These are phyloP conservation scores for Aspergillus pseudoterreus DNA, from an alignment of 2,329 filamentous ascomycete species.

Conservation along the genomic window DNA sequence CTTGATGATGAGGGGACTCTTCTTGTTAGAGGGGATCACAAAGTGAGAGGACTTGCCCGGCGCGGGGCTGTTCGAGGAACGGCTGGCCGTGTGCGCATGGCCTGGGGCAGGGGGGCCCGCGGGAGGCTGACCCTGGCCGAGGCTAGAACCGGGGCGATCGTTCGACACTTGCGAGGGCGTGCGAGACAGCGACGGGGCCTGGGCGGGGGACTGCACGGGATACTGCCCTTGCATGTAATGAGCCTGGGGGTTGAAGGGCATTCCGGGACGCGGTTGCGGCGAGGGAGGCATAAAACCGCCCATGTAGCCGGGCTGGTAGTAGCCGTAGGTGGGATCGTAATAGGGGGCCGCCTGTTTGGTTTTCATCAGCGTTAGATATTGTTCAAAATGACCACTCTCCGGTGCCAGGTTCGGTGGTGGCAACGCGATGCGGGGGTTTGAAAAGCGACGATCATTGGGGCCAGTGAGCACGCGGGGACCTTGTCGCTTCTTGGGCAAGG, in stretches of 20 bases:
- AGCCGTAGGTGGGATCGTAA: conserved; percentile 47
- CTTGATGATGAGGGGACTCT: conserved; percentile 77
- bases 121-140: conserved; percentile 54
- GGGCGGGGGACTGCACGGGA: conserved; percentile 46
- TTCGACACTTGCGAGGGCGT: conserved; percentile 74
- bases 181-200: conserved; percentile 72
- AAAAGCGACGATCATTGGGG: conserved; percentile 16
- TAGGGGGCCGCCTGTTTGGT: conserved; percentile 52
- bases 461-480: conserved; percentile 22
- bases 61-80: conserved; percentile 53
- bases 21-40: conserved; percentile 62
- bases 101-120: conserved; percentile 49
- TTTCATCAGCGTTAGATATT: conserved; percentile 63
- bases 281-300: conserved; percentile 43
- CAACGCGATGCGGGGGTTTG: conserved; percentile 16
- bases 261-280: conserved; percentile 46
- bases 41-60: conserved; percentile 59
- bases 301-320: conserved; percentile 40
- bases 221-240: conserved; percentile 53
- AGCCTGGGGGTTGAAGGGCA: conserved; percentile 47
- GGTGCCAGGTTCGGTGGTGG: conserved; percentile 61
- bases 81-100: conserved; percentile 51
- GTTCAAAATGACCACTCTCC: conserved; percentile 67
- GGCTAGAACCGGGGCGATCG: conserved; percentile 60
- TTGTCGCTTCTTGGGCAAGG: conserved; percentile 34